phyloP scores from a whole-genome alignment of 2,329 filamentous ascomycete species.

The Trichophyton verrucosum region DNA sequence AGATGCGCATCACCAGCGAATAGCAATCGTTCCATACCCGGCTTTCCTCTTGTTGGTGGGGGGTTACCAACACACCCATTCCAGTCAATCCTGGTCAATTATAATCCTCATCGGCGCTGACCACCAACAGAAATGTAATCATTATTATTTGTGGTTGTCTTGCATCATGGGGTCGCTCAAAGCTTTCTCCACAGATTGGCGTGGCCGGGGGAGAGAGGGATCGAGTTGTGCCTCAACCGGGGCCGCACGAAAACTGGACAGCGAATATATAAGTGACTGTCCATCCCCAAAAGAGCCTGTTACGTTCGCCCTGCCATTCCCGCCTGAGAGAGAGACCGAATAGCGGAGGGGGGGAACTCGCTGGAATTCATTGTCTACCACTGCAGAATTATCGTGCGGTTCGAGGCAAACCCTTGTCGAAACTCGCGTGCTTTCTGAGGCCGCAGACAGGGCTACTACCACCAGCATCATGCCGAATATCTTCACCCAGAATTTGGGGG shows the following conservation, averaged over 20 bases:
- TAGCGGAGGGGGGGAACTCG: not conserved
- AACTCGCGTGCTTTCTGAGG: too few species aligned
- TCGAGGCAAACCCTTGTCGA: too few species aligned
- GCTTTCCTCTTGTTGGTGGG: not conserved
- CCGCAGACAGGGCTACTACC: not conserved
- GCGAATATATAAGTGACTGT: not conserved
- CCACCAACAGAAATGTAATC: not conserved
- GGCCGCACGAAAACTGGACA: not conserved
- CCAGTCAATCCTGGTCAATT: not conserved
- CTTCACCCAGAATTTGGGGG: constrained; percentile 51
- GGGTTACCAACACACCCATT: not conserved
- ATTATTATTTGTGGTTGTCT: not conserved
- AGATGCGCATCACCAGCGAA: not conserved
- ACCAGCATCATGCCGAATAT: constrained; percentile 47
- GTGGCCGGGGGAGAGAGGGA: not conserved
- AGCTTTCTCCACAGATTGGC: not conserved
- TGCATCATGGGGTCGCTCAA: not conserved
- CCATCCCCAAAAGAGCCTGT: not conserved
- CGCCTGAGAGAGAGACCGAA: not conserved
- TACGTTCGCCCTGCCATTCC: not conserved
- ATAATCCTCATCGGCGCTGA: not conserved
- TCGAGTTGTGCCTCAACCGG: not conserved
- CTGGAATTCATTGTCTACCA: not conserved
- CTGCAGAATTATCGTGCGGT: too few species aligned
- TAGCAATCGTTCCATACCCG: not conserved